Base-by-base conservation (phyloP, 305 asterid species). In the Galium porrigens region DNA sequence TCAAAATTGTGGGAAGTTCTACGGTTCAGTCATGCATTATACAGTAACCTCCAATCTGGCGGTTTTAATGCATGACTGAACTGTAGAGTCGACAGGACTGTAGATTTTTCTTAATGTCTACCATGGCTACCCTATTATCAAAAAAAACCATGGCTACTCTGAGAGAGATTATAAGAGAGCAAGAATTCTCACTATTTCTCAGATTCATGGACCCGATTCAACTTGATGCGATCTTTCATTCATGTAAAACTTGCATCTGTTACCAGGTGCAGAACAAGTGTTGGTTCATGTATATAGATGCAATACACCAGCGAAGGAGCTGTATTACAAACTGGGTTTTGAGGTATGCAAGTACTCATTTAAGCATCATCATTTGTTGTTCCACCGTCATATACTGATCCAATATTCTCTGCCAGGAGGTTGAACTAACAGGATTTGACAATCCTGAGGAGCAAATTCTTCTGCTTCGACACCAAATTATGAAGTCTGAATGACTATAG, bases 321-420 rank as follows among this genome's bases (percentile, higher is more conserved):
- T 88, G 64, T 88, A 88, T 49, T 64, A 67, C 66, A 85, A 80
- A 61, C 71, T 75, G 70, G 89, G 90, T 3, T 88, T 88, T 67
- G 58, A 88, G 92, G 95, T 85, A 76, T 0, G 64, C 20, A 8
- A 34, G 54, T 9, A 22, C 42, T 46, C 11, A 0, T 25, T 20
- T 30, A 0, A 15, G 7, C 6, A 3, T 29, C 48, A 62, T 49
- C 48, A 30, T 17, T 20, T 44, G n/a, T 32, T 22, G 22, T 61
- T 17, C n/a, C 4, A 22, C 17, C 10, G 3, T 32, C 18, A 60
- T 65, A 18, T 20, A 0, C 12, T 70, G 57, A 70, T 57, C 18
- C 27, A 52, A 3, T 29, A n/a, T 66, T 73, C 44, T 22, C 22
- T 32, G 15, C 14, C 68, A 86, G 94, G 80, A 79, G 69, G 76